Evolutionary conservation across 768 basidiomycete genomes (phyloP).

Genomic region (Artomyces pyxidatus): DNA sequence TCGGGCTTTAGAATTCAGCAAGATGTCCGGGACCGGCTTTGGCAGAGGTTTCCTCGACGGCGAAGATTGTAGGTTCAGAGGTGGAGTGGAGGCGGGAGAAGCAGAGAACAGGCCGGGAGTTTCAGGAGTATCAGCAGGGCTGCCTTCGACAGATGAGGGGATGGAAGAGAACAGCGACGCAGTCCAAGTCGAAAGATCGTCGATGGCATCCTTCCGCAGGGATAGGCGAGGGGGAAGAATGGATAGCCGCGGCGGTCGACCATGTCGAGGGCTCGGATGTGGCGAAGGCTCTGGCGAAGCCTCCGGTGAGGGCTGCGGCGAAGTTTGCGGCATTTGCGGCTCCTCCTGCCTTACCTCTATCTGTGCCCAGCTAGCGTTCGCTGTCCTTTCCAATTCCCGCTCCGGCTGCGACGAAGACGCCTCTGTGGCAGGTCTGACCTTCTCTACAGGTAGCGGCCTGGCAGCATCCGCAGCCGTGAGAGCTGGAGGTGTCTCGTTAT

Average conservation of each 20-base stretch:
- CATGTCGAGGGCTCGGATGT: neutral
- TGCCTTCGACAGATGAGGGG: slow-evolving; percentile 5
- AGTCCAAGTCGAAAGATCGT: slow-evolving; percentile 15
- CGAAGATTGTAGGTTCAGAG: neutral
- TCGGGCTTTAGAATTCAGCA: neutral
- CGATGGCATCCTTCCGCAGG: slow-evolving; percentile 13
- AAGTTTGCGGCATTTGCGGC: neutral
- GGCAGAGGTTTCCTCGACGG: neutral
- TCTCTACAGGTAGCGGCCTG: slow-evolving; percentile 1
- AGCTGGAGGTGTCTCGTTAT: slow-evolving; percentile 2
- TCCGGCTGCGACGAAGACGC: neutral
- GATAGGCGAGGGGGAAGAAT: slow-evolving; percentile 15
- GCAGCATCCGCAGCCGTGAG: neutral
- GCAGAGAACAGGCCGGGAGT: neutral
- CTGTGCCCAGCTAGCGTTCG: neutral
- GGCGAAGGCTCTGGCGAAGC: neutral
- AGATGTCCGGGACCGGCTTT: neutral
- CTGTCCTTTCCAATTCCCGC: neutral
- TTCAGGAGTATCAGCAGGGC: neutral
- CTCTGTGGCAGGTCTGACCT: neutral
- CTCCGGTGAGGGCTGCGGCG: neutral
- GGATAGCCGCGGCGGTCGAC: slow-evolving; percentile 7
- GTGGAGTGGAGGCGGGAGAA: neutral
- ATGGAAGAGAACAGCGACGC: slow-evolving; percentile 15
- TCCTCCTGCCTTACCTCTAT: neutral